Percentiles rank a stretch among this genome's conserved stretches.
Conservation (phyloP, 495 filamentous ascomycete species). For the Durotheca rogersii region DNA sequence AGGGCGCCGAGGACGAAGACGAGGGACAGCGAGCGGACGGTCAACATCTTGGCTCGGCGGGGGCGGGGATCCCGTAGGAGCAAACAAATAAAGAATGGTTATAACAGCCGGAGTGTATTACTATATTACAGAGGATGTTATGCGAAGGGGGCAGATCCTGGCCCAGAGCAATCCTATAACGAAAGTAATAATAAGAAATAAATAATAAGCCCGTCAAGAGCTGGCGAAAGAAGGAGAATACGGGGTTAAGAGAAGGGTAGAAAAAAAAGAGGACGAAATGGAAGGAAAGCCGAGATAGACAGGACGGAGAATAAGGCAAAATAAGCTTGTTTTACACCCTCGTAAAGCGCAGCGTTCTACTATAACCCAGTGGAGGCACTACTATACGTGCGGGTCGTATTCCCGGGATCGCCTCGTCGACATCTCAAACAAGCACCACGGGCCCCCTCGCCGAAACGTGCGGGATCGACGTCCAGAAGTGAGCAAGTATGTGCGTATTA, state of each 20-base stretch:
- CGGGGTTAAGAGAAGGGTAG: neutral
- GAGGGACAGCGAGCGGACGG: conserved; percentile 28
- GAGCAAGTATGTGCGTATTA: no score
- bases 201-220: conserved; percentile 27
- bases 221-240: conserved; percentile 7
- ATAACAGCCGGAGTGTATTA: neutral
- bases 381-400: conserved; percentile 3
- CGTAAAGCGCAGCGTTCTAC: neutral
- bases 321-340: conserved; percentile 9
- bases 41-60: conserved; percentile 39
- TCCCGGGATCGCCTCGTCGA: conserved; percentile 19
- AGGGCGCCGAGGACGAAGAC: conserved; percentile 24
- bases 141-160: conserved; percentile 5
- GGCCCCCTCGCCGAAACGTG: no score
- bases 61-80: no score
- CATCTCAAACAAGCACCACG: conserved; percentile 24
- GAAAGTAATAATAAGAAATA: conserved; percentile 15
- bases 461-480: no score
- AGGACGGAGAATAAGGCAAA: conserved; percentile 9
- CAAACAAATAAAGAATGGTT: no score
- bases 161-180: conserved; percentile 7
- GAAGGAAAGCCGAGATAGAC: conserved; percentile 4
- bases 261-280: conserved; percentile 7
- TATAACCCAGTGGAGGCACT: neutral
- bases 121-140: conserved; percentile 4